phyloP scores from a whole-genome alignment of 164 flowering plant genomes.

The Santalum album region DNA sequence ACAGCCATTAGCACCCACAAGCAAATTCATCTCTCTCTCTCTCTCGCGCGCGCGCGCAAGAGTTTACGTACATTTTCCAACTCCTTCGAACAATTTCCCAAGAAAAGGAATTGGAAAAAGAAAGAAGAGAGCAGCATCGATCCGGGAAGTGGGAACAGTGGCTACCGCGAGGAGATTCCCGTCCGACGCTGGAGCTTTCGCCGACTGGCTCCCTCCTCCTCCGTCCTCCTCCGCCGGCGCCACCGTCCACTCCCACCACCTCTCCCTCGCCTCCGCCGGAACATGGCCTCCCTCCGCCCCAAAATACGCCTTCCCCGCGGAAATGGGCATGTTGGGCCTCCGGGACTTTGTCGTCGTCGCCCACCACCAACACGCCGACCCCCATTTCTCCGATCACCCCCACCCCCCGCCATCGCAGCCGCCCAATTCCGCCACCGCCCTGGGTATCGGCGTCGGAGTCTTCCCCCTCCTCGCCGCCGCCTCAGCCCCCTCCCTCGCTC shows the following conservation, averaged over 20 bases:
- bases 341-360: constrained; percentile 19
- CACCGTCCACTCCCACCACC: background rate
- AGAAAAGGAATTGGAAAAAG: no score
- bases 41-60: no score
- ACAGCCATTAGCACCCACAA: no score
- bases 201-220: constrained; percentile 5
- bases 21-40: no score
- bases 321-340: constrained; percentile 20
- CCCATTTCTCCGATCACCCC: constrained; percentile 7
- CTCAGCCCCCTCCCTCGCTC: constrained; percentile 15
- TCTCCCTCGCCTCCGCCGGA: background rate
- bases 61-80: no score
- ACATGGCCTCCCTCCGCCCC: constrained; percentile 5
- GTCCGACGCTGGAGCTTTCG: constrained; percentile 4
- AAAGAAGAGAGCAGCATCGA: no score
- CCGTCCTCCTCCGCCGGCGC: background rate
- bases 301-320: constrained; percentile 4
- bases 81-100: no score
- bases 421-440: constrained; percentile 10
- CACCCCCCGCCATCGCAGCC: constrained; percentile 2
- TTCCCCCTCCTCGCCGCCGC: constrained; percentile 16
- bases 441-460: constrained; percentile 17
- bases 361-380: background rate
- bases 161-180: constrained; percentile 6
- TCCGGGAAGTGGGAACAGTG: no score